A percentile compares a stretch with the other conserved stretches of the same genome.
phyloP scores from a whole-genome alignment of 2,329 filamentous ascomycete genomes.

The Aspergillus luchuensis region DNA sequence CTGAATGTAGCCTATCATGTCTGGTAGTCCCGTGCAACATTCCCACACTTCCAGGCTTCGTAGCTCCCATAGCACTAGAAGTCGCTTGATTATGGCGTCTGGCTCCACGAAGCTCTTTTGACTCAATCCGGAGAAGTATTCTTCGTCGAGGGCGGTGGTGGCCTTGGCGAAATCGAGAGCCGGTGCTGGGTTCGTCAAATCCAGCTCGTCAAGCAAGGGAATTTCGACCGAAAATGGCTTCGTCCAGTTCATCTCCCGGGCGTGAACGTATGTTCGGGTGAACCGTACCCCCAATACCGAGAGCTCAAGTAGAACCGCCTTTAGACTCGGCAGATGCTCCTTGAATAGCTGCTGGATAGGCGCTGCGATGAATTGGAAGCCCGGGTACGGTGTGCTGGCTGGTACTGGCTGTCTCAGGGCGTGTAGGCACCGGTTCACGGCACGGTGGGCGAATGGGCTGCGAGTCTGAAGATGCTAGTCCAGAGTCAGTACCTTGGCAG shows the following conservation, averaged over 20 bases:
- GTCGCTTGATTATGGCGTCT: constrained; percentile 22
- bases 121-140: constrained; percentile 33
- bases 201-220: constrained; percentile 33
- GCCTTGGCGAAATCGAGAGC: constrained; percentile 36
- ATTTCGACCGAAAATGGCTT: constrained; percentile 34
- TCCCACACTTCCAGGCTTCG: constrained; percentile 41
- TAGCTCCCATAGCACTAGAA: constrained; percentile 35
- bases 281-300: constrained; percentile 40
- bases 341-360: constrained; percentile 43
- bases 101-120: constrained; percentile 27
- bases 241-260: constrained; percentile 38
- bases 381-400: constrained; percentile 18
- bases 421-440: constrained; percentile 35
- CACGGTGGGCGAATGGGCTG: constrained; percentile 43
- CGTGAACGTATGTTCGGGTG: constrained; percentile 37
- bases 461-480: constrained; percentile 37
- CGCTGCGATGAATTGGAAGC: constrained; percentile 40
- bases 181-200: constrained; percentile 36
- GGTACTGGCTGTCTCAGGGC: constrained; percentile 21
- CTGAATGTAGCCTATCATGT: constrained; percentile 34
- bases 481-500: background rate
- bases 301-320: constrained; percentile 39
- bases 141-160: constrained; percentile 33
- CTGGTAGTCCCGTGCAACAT: constrained; percentile 41
- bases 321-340: constrained; percentile 33